Conservation (phyloP, 352 stramenopile species). For the Phytophthora syringae region DNA sequence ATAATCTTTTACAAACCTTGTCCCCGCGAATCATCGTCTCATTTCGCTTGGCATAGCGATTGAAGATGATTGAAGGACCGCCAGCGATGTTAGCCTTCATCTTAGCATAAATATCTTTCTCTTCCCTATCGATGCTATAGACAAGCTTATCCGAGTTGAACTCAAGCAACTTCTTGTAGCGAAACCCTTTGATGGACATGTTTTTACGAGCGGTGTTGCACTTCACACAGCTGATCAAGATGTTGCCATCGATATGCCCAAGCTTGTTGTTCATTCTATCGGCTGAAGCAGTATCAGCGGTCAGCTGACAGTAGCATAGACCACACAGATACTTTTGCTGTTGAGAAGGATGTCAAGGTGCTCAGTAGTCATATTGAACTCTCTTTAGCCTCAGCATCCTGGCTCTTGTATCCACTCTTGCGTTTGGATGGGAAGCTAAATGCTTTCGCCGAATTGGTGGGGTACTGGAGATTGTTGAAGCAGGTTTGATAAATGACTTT, state of each 20-base stretch:
- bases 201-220: slow-evolving; percentile 38
- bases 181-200: slow-evolving; percentile 29
- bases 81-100: slow-evolving; percentile 12
- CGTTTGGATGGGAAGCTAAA: slow-evolving; percentile 26
- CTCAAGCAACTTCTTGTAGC: slow-evolving; percentile 29
- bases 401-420: slow-evolving; percentile 25
- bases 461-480: slow-evolving; percentile 16
- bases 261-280: too few relatives aligned
- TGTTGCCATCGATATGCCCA: slow-evolving; percentile 14
- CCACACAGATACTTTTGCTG: slow-evolving; percentile 28
- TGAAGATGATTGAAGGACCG: too few relatives aligned
- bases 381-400: slow-evolving; percentile 26
- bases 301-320: slow-evolving; percentile 26
- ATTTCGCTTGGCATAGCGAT: slow-evolving; percentile 12
- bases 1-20: slow-evolving; percentile 2
- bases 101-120: slow-evolving; percentile 10
- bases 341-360: slow-evolving; percentile 26
- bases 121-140: slow-evolving; percentile 5
- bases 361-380: slow-evolving; percentile 24
- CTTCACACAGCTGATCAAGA: slow-evolving; percentile 24
- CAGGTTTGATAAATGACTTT: slow-evolving; percentile 39
- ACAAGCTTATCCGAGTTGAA: slow-evolving; percentile 9
- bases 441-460: neutral
- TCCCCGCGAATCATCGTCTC: neutral
- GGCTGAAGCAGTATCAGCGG: slow-evolving; percentile 24